phyloP scores from a whole-genome alignment of 2,329 filamentous ascomycete species.

The Orbilia blumenaviensis region DNA sequence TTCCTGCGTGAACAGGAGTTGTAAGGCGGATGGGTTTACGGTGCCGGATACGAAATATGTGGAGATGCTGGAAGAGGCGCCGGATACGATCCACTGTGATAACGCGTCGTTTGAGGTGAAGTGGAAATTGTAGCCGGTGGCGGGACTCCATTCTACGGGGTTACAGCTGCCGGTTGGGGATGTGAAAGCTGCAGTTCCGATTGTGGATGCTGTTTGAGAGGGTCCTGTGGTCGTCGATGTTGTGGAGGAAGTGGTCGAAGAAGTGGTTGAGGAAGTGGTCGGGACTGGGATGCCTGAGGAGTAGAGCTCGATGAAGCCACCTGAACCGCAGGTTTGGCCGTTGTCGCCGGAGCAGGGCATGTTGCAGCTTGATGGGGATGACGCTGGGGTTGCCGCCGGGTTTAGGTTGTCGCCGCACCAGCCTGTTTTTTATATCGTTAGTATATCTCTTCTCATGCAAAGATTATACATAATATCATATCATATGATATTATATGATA shows the following conservation, averaged over 20 bases:
- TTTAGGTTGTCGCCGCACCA: neutral
- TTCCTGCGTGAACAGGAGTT: neutral
- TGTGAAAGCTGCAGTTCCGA: neutral
- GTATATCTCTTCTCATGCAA: neutral
- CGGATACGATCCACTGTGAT: neutral
- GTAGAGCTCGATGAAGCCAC: neutral
- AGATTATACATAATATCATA: too few species aligned
- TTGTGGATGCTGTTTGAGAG: neutral
- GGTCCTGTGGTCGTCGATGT: neutral
- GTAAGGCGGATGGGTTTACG: neutral
- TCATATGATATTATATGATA: too few species aligned
- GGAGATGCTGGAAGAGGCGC: neutral
- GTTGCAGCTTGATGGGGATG: neutral
- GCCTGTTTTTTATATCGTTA: neutral
- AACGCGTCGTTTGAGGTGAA: constrained; percentile 3
- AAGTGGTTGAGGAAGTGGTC: neutral
- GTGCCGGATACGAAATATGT: neutral
- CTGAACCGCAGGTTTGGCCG: neutral
- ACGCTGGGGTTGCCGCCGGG: neutral
- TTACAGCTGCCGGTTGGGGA: constrained; percentile 1
- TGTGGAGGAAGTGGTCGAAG: neutral
- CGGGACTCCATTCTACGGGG: neutral
- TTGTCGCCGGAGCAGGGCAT: neutral
- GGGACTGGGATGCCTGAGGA: neutral
- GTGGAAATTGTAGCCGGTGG: constrained; percentile 15